phyloP scores from a whole-genome alignment of 306 rosid species.

The Alnus rubra region DNA sequence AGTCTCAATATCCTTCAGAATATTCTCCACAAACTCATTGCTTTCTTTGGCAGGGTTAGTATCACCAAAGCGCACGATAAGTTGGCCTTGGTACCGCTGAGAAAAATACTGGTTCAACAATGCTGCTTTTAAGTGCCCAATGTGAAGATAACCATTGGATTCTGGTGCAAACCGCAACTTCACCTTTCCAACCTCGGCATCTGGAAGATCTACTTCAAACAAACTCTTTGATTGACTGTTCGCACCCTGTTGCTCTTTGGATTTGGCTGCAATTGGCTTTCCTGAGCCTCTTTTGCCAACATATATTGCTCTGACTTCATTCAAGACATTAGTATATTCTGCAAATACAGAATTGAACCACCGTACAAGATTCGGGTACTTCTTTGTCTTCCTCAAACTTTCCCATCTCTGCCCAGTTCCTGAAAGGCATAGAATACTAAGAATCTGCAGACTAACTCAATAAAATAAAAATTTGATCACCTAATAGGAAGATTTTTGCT shows the following conservation, averaged over 20 bases:
- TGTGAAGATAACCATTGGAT: conserved; percentile 97
- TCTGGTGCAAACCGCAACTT: conserved; percentile 88
- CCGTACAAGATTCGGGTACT: conserved; percentile 71
- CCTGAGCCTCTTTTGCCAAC: conserved; percentile 60
- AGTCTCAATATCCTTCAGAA: conserved; percentile 79
- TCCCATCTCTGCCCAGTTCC: conserved; percentile 93
- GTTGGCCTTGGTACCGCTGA: conserved; percentile 63
- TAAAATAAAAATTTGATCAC: background rate
- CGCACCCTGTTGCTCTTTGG: conserved; percentile 40
- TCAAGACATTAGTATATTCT: conserved; percentile 53
- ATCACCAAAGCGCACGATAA: conserved; percentile 87
- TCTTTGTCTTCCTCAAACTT: conserved; percentile 86
- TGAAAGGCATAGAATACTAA: conserved; percentile 32
- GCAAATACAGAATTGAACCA: conserved; percentile 74
- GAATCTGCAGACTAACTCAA: background rate
- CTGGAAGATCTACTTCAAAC: conserved; percentile 85
- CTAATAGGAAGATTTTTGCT: background rate
- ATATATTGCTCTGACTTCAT: conserved; percentile 53
- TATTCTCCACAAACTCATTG: conserved; percentile 86
- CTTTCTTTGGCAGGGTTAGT: conserved; percentile 98
- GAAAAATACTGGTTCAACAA: conserved; percentile 89
- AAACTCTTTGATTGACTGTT: conserved; percentile 39
- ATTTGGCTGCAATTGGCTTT: conserved; percentile 47
- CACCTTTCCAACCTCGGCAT: conserved; percentile 87
- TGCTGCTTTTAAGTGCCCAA: conserved; percentile 97